Evolutionary conservation across 164 flowering plant genomes (phyloP).

Genomic region (Dillenia turbinata): DNA sequence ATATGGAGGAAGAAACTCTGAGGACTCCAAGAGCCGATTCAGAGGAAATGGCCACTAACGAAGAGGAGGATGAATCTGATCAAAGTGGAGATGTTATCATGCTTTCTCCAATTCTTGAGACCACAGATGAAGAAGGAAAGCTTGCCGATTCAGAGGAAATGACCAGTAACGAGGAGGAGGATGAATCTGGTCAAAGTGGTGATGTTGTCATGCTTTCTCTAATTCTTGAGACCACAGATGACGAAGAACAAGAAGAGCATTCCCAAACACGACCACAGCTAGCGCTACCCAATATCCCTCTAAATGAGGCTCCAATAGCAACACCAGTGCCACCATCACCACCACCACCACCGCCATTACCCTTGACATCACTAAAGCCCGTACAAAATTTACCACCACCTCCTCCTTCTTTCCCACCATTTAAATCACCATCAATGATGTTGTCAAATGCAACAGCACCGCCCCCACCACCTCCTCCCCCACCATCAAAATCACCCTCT

Average conservation of each 20-base stretch:
- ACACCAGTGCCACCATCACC: not conserved
- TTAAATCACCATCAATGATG: constrained; percentile 4
- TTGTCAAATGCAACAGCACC: constrained; percentile 4
- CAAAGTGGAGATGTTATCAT: constrained; percentile 1
- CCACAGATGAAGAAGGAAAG: not conserved
- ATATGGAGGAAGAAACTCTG: constrained; percentile 7
- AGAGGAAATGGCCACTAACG: constrained; percentile 1
- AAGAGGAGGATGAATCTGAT: not conserved
- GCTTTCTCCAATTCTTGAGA: not conserved
- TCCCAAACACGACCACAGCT: constrained; percentile 1
- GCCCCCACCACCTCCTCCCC: constrained; percentile 12
- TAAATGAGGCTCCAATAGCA: constrained; percentile 1
- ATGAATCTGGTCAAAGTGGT: not conserved
- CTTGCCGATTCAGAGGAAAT: constrained; percentile 3
- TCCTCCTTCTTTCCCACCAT: not conserved
- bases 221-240: not conserved
- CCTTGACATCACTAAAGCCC: not conserved
- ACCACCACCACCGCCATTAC: constrained; percentile 10
- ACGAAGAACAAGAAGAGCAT: not conserved
- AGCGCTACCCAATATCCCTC: not conserved
- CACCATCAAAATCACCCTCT: constrained; percentile 14
- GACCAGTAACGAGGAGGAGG: not conserved
- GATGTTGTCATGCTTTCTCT: not conserved
- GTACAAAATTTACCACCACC: constrained; percentile 5
- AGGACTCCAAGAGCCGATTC: constrained; percentile 2